Percentiles rank a stretch among this genome's conserved stretches.
These are phyloP conservation scores for Hanseniaspora lindneri DNA, from an alignment of 805 yeast genomes.

Conservation along the genomic window DNA sequence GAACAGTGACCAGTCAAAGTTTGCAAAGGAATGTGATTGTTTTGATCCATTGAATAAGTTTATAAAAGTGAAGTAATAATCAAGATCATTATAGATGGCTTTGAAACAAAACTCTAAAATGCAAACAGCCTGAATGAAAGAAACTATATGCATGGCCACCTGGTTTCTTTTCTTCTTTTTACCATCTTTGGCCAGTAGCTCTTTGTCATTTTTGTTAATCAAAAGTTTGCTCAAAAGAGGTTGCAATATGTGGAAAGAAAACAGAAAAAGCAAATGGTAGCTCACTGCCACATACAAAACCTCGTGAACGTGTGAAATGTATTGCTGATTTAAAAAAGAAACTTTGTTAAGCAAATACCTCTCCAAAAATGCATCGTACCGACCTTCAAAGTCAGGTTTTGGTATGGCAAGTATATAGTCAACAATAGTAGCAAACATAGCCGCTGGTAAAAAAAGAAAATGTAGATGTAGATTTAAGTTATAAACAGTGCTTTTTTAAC, in stretches of 20 bases:
- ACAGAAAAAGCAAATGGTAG: constrained; percentile 25
- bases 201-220: constrained; percentile 16
- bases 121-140: constrained; percentile 67
- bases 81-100: constrained; percentile 19
- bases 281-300: constrained; percentile 25
- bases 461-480: no score
- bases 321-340: neutral
- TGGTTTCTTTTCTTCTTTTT: constrained; percentile 21
- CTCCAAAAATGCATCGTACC: neutral
- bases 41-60: neutral
- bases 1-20: neutral
- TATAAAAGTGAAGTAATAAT: constrained; percentile 16
- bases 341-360: constrained; percentile 1
- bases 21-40: neutral
- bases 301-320: constrained; percentile 24
- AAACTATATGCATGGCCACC: constrained; percentile 52
- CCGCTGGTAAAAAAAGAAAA: no score
- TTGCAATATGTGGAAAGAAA: constrained; percentile 24
- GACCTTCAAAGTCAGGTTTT: constrained; percentile 5
- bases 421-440: constrained; percentile 9
- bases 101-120: constrained; percentile 38
- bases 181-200: constrained; percentile 10
- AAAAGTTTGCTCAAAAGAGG: constrained; percentile 19
- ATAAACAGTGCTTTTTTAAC: no score
- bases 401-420: constrained; percentile 7